phyloP scores from a whole-genome alignment of 176 grass and related monocot species.

The Calamus simplicifolius region DNA sequence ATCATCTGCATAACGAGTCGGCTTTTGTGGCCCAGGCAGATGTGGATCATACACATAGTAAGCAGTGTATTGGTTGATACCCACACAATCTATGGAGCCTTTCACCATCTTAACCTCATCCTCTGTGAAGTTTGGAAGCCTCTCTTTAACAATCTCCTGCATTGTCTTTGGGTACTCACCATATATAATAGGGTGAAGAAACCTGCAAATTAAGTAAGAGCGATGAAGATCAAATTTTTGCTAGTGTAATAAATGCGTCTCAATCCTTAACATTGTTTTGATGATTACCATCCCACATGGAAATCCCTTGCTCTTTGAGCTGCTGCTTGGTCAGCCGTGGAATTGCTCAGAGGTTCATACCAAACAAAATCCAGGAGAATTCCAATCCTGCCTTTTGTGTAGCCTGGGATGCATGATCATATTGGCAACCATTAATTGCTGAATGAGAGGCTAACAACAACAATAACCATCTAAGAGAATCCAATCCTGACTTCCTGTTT shows the following conservation, averaged over 20 bases:
- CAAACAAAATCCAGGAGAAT: constrained; percentile 61
- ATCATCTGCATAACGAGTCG: constrained; percentile 34
- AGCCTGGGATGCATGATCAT: constrained; percentile 6
- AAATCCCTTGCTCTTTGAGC: constrained; percentile 90
- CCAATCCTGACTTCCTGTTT: no score
- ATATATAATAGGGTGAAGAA: constrained; percentile 54
- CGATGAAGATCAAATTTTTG: background rate
- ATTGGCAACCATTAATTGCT: no score
- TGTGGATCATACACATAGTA: constrained; percentile 36
- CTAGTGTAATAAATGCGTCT: background rate
- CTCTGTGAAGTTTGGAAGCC: constrained; percentile 43
- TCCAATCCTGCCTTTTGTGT: constrained; percentile 39
- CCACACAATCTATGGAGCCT: constrained; percentile 44
- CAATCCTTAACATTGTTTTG: background rate
- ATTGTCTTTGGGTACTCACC: constrained; percentile 47
- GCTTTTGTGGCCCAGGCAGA: constrained; percentile 17
- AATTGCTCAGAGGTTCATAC: constrained; percentile 65
- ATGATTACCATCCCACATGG: constrained; percentile 74
- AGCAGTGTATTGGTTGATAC: constrained; percentile 59
- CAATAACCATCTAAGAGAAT: no score
- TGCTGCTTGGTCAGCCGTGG: constrained; percentile 53
- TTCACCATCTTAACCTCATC: constrained; percentile 41
- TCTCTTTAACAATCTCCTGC: constrained; percentile 48
- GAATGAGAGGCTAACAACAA: no score
- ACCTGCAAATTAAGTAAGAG: constrained; percentile 17